Conservation (phyloP, 768 basidiomycete species). For the Kwoniella pini region DNA sequence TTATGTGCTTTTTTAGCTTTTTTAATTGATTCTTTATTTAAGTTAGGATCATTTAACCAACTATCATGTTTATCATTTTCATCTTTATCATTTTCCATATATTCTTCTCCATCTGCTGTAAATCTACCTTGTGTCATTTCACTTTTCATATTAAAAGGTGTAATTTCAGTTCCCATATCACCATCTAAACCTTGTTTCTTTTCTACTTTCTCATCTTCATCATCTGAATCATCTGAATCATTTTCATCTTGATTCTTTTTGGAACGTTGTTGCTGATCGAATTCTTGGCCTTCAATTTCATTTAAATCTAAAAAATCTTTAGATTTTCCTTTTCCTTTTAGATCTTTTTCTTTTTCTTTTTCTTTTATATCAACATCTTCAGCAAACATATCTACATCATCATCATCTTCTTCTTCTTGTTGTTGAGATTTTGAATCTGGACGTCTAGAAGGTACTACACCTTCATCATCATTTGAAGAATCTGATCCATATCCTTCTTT, state of each 20-base stretch:
- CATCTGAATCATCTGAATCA: slow-evolving; percentile 54
- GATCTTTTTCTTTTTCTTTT: slow-evolving; percentile 55
- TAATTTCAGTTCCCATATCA: slow-evolving; percentile 86
- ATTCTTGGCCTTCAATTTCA: slow-evolving; percentile 97
- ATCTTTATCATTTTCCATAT: slow-evolving; percentile 79
- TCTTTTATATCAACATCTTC: slow-evolving; percentile 60
- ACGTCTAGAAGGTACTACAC: slow-evolving; percentile 81
- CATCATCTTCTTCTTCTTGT: slow-evolving; percentile 61
- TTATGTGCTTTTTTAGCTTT: slow-evolving; percentile 73
- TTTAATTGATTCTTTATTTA: slow-evolving; percentile 83
- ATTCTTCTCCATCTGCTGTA: slow-evolving; percentile 74
- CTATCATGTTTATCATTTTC: slow-evolving; percentile 88
- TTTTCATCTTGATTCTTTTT: background rate
- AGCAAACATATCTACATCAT: slow-evolving; percentile 76
- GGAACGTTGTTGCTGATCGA: slow-evolving; percentile 55
- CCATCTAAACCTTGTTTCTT: slow-evolving; percentile 55
- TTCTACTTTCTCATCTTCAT: slow-evolving; percentile 68
- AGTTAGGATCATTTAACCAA: slow-evolving; percentile 74
- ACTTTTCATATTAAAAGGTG: slow-evolving; percentile 97
- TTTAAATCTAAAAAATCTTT: slow-evolving; percentile 75
- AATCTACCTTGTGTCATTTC: slow-evolving; percentile 99
- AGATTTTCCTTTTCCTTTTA: slow-evolving; percentile 26
- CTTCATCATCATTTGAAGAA: slow-evolving; percentile 90
- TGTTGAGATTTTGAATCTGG: slow-evolving; percentile 36
- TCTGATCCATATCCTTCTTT: slow-evolving; percentile 90